Evolutionary conservation across 768 basidiomycete genomes (phyloP), one percentile per base, ranked within the genome.

Genomic region (Auricularia heimuer): DNA sequence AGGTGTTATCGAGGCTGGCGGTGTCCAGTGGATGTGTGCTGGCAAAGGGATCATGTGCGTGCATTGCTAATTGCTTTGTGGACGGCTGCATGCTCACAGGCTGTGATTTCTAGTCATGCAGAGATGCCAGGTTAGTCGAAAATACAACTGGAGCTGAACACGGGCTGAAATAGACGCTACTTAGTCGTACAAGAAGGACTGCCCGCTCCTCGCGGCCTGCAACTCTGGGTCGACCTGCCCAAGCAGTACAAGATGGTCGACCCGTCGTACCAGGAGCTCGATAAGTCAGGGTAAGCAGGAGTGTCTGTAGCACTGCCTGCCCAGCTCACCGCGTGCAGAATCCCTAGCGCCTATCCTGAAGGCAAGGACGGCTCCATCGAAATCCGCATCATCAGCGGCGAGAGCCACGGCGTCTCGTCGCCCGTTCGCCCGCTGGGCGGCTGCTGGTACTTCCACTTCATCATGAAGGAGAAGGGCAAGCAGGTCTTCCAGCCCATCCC

Each of bases 21-120:
- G 94, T 61, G 87, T 97, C 1, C 95, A 98, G 71, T 97, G 94
- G 92, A 96, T 96, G 94, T 86, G 83, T 73, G 89, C 89, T 14
- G 89, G 87, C 44, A 61, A 65, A 77, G 83, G 74, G 39, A 62
- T 63, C 63, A 24, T 21, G 14, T 60, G 14, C 45, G 54, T 69
- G 29, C 29, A 29, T 29, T 29, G 29, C 65, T 58, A 11, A 35
- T 37, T 60, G 34, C 1, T 35, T 1, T n/a, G n/a, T 67, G 54
- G 44, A 64, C 58, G 34, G 12, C 29, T 35, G 54, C 62, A 2
- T 58, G 29, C 37, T 12, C 8, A n/a, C 63, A 14, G 14, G 18
- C n/a, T 64, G 58, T 12, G 47, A 8, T 63, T 77, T 73, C 90
- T 69, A 86, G 91, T 39, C 89, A 92, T 67, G 87, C 89, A 1